Evolutionary conservation across 768 basidiomycete genomes (phyloP), one percentile per base, ranked within the genome.

Genomic region (Pisolithus tinctorius): DNA sequence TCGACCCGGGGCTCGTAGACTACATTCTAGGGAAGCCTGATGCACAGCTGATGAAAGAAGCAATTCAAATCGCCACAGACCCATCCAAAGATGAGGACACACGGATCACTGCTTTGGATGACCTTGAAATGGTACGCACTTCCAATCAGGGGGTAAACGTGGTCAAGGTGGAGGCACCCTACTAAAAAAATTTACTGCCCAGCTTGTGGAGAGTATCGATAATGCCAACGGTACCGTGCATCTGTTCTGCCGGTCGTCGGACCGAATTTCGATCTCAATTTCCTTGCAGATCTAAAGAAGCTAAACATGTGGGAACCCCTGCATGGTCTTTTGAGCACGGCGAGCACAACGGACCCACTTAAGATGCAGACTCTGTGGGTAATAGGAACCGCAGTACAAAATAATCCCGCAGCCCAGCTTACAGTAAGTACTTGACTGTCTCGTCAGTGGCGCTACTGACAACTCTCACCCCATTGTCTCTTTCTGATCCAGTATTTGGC

Each of bases 141-240:
- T 39, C 30, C 45, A 34, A 34, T 13, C 34, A 34, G 34, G 34
- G 34, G 27, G 34, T 13, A 34, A 34, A 34, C 34, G 34, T 30
- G 4, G 47, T 34, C 26, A 47, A n/a, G 31, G 6, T 8, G 3
- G 4, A 34, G 45, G 0, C 6, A 14, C n/a, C 11, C 8, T 34
- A 37, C n/a, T 8, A 5, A 45, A 25, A 5, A 31, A 25, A 4
- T 40, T 16, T 17, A 2, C 41, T 14, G 10, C 45, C 26, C 57
- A 93, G 92, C 73, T 94, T 27, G 75, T 94, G 50, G 90, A 95
- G 65, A 80, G 80, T 38, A 90, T 95, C 48, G 93, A 95, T 60
- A 95, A 95, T 64, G 92, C 93, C 0, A 94, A 92, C 62, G 80
- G 92, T 63, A 14, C 16, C 39, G 55, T 16, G 16, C 23, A 46